Evolutionary conservation across 305 asterid species (phyloP).

Genomic region (Solanum hybrid): DNA sequence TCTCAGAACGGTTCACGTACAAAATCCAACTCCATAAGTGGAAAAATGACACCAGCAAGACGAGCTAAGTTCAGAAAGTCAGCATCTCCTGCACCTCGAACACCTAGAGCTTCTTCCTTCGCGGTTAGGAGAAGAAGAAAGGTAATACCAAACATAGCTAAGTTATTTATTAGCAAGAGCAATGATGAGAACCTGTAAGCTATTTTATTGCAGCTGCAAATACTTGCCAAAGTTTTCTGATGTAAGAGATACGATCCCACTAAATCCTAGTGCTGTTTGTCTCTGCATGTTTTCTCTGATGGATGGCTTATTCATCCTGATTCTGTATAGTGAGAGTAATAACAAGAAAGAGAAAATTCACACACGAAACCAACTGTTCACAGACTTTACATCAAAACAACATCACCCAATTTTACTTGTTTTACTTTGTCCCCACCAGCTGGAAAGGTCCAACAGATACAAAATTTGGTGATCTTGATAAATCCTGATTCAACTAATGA

Average conservation of each 20-base stretch:
- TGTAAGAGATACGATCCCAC: not conserved
- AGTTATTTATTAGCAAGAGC: conserved; percentile 46
- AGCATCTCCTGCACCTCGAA: conserved; percentile 38
- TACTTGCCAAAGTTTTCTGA: not conserved
- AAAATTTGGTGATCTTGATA: not conserved
- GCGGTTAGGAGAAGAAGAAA: conserved; percentile 46
- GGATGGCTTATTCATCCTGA: not conserved
- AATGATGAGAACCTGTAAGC: conserved; percentile 8
- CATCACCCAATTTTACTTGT: not conserved
- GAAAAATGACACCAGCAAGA: conserved; percentile 34
- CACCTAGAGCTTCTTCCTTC: conserved; percentile 43
- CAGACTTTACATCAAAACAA: not conserved
- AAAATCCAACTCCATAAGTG: conserved; percentile 31
- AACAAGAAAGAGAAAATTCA: not conserved
- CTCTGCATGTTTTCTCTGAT: not conserved
- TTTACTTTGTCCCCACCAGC: not conserved
- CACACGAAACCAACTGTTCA: not conserved
- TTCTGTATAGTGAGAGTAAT: conserved; percentile 5
- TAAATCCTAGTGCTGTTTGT: not conserved
- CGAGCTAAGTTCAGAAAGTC: conserved; percentile 36
- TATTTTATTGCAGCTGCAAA: not conserved
- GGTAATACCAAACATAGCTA: conserved; percentile 53
- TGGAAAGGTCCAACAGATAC: not conserved
- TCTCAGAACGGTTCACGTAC: conserved; percentile 14
- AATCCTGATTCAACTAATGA: not conserved